Percentiles rank a stretch among this genome's conserved stretches.
Conservation (phyloP, 2,329 filamentous ascomycete genomes). For the Colletotrichum neosansevieriae region DNA sequence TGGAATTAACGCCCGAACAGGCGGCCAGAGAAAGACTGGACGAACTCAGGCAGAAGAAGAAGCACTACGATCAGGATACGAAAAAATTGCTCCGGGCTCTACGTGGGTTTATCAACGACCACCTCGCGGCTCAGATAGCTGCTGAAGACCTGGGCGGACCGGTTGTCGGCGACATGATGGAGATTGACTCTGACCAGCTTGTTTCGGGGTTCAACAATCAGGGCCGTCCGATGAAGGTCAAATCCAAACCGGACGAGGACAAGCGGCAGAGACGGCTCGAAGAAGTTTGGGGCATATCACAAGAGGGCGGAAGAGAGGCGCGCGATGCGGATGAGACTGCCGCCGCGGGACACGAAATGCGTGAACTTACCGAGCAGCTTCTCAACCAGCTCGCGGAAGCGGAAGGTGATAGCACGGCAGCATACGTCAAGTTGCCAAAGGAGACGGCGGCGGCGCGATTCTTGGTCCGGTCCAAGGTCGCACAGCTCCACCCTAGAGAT, state of each 20-base stretch:
- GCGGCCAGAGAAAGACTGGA: constrained; percentile 72
- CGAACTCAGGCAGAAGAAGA: constrained; percentile 70
- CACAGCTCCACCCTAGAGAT: constrained; percentile 74
- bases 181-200: constrained; percentile 70
- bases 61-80: constrained; percentile 71
- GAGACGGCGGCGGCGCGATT: constrained; percentile 75
- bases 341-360: constrained; percentile 69
- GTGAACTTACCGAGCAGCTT: constrained; percentile 69
- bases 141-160: constrained; percentile 87
- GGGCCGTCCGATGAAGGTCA: constrained; percentile 66
- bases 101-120: constrained; percentile 76
- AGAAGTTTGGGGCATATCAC: constrained; percentile 68
- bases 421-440: constrained; percentile 68
- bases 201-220: constrained; percentile 71
- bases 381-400: constrained; percentile 69
- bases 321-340: constrained; percentile 59
- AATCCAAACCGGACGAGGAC: constrained; percentile 56
- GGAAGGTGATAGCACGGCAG: constrained; percentile 64
- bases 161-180: constrained; percentile 80
- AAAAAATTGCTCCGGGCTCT: constrained; percentile 72
- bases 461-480: constrained; percentile 73
- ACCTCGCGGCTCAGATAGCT: constrained; percentile 80
- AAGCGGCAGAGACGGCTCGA: constrained; percentile 72
- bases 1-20: constrained; percentile 70
- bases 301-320: constrained; percentile 37